Base-by-base conservation (phyloP, 805 yeast species). In the Candida argentea region DNA sequence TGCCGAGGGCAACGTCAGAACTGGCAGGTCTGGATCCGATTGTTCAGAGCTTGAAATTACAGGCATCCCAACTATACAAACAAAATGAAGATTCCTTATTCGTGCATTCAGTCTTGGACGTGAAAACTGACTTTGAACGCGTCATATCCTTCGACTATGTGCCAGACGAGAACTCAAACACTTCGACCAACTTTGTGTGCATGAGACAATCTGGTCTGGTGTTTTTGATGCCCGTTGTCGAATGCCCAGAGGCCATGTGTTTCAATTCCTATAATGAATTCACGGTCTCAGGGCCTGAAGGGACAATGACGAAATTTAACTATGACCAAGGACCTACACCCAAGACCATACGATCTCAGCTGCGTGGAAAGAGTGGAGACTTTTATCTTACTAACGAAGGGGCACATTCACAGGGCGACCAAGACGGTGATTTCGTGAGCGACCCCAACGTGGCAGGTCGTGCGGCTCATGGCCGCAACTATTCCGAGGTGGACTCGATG, bases 141-240 rank as follows among this genome's bases (percentile, higher is more conserved):
- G 93, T 86, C 1, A 74, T 80, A 1, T 77, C 94, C 0, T 86
- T 79, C 53, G 95, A 86, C 49, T 86, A 85, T 47, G 70, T 76
- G n/a, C 74, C 77, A 1, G 73, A 70, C 32, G 34, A 53, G 3
- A 31, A 44, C 5, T 57, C 72, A 2, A 54, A 48, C n/a, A 65
- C 75, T 14, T 68, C 73, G 1, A 67, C 81, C 6, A 74, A 78
- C 40, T 64, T 83, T 32, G 73, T 87, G 16, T 86, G 96, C 50
- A 79, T 87, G 80, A 63, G 95, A 38, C 93, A 84, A 43, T 81
- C 94, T 1, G 96, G 96, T 3, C 78, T 83, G 29, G 76, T 86
- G 0, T 86, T 81, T 51, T 64, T 79, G 33, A 82, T 82, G 87
- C 70, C 78, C 0, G 81, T 78, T 0, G 54, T 61, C 1, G 89